Evolutionary conservation across 1,139 yeast species (phyloP).

Genomic region (Saccharomyces hybrid): DNA sequence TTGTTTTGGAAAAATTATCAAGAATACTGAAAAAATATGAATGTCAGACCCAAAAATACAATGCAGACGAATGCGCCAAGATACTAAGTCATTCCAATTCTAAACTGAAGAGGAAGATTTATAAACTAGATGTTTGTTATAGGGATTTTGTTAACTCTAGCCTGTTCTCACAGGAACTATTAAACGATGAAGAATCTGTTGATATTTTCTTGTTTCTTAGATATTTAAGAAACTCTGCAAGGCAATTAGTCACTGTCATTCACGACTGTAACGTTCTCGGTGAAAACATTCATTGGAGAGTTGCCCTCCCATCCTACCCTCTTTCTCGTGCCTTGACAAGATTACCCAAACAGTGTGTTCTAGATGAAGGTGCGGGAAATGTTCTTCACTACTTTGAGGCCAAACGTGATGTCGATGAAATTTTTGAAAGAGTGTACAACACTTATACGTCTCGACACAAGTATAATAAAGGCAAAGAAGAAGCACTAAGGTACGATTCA

Average conservation of each 20-base stretch:
- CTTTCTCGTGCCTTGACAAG: conserved; percentile 36
- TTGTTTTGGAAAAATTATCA: conserved; percentile 24
- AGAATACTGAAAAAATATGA: conserved; percentile 14
- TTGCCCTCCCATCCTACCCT: conserved; percentile 37
- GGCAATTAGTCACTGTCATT: conserved; percentile 24
- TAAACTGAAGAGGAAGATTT: conserved; percentile 25
- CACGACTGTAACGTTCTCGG: conserved; percentile 17
- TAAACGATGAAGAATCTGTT: conserved; percentile 31
- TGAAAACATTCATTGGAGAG: conserved; percentile 28
- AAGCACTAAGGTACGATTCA: neutral
- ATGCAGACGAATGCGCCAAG: conserved; percentile 5
- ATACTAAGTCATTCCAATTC: conserved; percentile 12
- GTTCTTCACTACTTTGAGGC: conserved; percentile 39
- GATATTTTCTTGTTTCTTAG: conserved; percentile 34
- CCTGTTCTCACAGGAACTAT: conserved; percentile 31
- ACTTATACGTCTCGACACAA: conserved; percentile 36
- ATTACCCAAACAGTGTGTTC: conserved; percentile 37
- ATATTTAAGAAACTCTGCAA: conserved; percentile 35
- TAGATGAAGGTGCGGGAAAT: conserved; percentile 42
- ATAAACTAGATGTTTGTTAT: conserved; percentile 32
- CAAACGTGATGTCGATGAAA: conserved; percentile 41
- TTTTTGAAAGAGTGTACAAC: conserved; percentile 39
- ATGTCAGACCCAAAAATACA: conserved; percentile 2
- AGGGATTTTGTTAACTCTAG: conserved; percentile 32
- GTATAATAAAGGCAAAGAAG: conserved; percentile 7